Percentiles rank a stretch among this genome's conserved stretches.
Evolutionary conservation across 2,329 filamentous ascomycete species (phyloP).

Genomic region (Thelonectria olida): DNA sequence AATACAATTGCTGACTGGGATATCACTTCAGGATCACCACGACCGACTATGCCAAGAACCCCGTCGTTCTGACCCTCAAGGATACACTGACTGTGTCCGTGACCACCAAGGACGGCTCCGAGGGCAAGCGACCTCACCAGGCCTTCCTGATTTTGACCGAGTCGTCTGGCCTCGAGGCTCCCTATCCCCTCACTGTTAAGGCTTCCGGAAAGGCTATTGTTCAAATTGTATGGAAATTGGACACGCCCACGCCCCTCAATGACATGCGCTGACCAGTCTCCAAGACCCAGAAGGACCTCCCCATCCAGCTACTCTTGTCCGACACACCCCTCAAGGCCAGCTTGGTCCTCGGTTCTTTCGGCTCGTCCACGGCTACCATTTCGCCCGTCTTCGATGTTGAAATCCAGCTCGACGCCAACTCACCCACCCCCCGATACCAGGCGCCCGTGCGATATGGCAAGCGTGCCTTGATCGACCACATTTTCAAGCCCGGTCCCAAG

Average conservation of each 20-base stretch:
- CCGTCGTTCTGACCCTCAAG: constrained; percentile 70
- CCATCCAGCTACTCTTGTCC: constrained; percentile 78
- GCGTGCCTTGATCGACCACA: constrained; percentile 87
- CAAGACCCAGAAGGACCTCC: constrained; percentile 89
- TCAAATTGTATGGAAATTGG: constrained; percentile 73
- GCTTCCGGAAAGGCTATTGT: constrained; percentile 87
- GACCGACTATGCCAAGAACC: constrained; percentile 67
- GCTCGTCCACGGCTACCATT: constrained; percentile 73
- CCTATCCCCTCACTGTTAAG: constrained; percentile 85
- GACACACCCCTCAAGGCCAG: constrained; percentile 78
- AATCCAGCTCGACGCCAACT: constrained; percentile 70
- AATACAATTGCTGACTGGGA: constrained; percentile 34
- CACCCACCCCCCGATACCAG: constrained; percentile 68
- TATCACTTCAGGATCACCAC: constrained; percentile 61
- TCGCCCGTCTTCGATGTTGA: constrained; percentile 77
- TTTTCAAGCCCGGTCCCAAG: constrained; percentile 81
- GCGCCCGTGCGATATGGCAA: constrained; percentile 84
- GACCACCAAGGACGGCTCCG: constrained; percentile 81
- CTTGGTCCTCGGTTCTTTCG: constrained; percentile 87
- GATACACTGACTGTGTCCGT: constrained; percentile 85
- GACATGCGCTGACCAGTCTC: constrained; percentile 38
- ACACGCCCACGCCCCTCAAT: background rate
- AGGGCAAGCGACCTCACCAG: constrained; percentile 88
- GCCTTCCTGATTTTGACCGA: constrained; percentile 89
- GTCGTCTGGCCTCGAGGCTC: constrained; percentile 81